A percentile compares a stretch with the other conserved stretches of the same genome.
Conservation (phyloP, 495 filamentous ascomycete species). For the Penicillium crystallinum region DNA sequence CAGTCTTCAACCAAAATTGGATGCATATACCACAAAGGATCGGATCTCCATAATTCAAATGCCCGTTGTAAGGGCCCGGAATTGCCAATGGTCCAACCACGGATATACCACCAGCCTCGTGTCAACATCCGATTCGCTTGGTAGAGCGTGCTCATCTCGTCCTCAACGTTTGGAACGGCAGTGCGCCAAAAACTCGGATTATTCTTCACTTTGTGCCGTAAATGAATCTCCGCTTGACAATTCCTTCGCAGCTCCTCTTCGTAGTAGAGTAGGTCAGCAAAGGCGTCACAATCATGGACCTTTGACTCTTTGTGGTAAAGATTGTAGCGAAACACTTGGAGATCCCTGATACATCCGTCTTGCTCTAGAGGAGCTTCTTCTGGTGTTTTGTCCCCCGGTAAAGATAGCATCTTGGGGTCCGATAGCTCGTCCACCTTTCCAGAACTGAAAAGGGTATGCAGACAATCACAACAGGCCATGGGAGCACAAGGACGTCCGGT, state of each 20-base stretch:
- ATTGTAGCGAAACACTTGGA: constrained; percentile 9
- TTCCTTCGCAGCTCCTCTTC: constrained; percentile 8
- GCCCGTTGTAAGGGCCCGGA: constrained; percentile 1
- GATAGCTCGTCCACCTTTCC: constrained; percentile 1
- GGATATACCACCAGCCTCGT: not conserved
- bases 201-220: constrained; percentile 1
- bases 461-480: not conserved
- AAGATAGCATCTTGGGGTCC: constrained; percentile 6
- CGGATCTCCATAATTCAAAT: constrained; percentile 9
- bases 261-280: constrained; percentile 1
- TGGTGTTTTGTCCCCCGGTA: constrained; percentile 6
- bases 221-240: constrained; percentile 9
- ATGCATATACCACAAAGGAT: constrained; percentile 9
- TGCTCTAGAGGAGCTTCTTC: constrained; percentile 5
- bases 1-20: constrained; percentile 10
- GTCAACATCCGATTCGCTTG: not conserved
- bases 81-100: not conserved
- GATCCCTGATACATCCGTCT: constrained; percentile 7
- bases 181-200: not conserved
- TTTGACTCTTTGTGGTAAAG: constrained; percentile 5
- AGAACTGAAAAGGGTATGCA: not conserved
- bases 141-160: not conserved
- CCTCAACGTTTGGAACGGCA: not conserved
- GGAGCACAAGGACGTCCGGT: not conserved
- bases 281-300: not conserved